Evolutionary conservation across 805 yeast species (phyloP).

Genomic region (Candida orba): DNA sequence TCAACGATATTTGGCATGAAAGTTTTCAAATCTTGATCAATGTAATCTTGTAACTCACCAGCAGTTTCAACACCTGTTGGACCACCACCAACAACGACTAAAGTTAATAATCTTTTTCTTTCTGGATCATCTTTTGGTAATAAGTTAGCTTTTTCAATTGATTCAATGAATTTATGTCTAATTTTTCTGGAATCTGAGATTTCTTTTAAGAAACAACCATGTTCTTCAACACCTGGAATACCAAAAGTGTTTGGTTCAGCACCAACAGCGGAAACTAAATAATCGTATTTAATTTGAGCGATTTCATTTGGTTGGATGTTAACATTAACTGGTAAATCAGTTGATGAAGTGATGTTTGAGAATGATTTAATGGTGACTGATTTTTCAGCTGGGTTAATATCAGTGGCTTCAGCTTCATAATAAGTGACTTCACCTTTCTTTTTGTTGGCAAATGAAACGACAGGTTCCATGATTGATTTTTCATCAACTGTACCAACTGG

Average conservation of each 20-base stretch:
- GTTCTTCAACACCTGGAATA: slow-evolving; percentile 86
- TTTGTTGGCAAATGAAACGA: slow-evolving; percentile 77
- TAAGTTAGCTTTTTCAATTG: slow-evolving; percentile 81
- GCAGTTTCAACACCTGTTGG: slow-evolving; percentile 98
- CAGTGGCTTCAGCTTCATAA: slow-evolving; percentile 86
- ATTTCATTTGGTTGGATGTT: slow-evolving; percentile 28
- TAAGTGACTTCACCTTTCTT: slow-evolving; percentile 71
- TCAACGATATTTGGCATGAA: slow-evolving; percentile 83
- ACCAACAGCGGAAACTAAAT: slow-evolving; percentile 88
- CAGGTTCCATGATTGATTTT: slow-evolving; percentile 91
- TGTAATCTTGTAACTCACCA: slow-evolving; percentile 91
- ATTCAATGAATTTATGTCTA: slow-evolving; percentile 75
- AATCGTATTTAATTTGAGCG: slow-evolving; percentile 59
- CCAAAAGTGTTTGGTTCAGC: slow-evolving; percentile 93
- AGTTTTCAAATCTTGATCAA: slow-evolving; percentile 80
- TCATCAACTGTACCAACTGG: slow-evolving; percentile 90
- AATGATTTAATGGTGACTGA: slow-evolving; percentile 52
- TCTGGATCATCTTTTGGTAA: slow-evolving; percentile 68
- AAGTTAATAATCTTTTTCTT: slow-evolving; percentile 75
- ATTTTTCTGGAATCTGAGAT: slow-evolving; percentile 81
- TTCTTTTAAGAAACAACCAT: slow-evolving; percentile 86
- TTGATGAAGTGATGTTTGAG: slow-evolving; percentile 6
- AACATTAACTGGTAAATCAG: slow-evolving; percentile 8
- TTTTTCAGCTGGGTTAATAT: slow-evolving; percentile 68
- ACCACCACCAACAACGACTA: slow-evolving; percentile 97